phyloP scores from a whole-genome alignment of 106 monocot genomes.

The Alisma plantagoaquatica region DNA sequence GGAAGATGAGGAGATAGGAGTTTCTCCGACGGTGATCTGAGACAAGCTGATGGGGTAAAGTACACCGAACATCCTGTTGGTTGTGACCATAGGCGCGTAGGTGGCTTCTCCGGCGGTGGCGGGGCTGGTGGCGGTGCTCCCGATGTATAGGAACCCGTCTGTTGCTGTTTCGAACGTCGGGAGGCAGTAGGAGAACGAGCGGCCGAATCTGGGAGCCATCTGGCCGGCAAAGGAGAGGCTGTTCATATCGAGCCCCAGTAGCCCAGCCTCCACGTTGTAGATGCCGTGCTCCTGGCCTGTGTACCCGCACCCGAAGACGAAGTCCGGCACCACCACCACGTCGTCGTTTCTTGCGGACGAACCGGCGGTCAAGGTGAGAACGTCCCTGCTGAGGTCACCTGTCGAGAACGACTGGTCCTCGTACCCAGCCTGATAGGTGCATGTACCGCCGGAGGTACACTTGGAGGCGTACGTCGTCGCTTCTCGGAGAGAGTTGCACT shows the following conservation, averaged over 20 bases:
- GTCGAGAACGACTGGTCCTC: neutral
- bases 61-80: too few relatives aligned
- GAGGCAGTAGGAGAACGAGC: neutral
- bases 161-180: neutral
- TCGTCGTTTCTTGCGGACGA: too few relatives aligned
- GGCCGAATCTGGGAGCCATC: neutral
- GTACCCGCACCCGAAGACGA: neutral
- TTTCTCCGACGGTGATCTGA: neutral
- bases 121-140: neutral
- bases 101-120: neutral
- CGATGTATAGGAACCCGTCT: neutral
- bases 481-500: neutral
- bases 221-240: neutral
- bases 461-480: neutral
- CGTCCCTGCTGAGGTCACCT: neutral
- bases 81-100: neutral
- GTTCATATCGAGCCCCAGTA: neutral
- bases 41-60: too few relatives aligned
- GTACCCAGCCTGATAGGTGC: neutral
- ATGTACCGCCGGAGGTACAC: neutral
- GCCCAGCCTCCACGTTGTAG: neutral
- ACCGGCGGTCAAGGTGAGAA: neutral
- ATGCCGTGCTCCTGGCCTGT: neutral
- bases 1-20: neutral
- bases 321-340: neutral